phyloP scores from a whole-genome alignment of 306 rosid species.

The Cicer arietinum region DNA sequence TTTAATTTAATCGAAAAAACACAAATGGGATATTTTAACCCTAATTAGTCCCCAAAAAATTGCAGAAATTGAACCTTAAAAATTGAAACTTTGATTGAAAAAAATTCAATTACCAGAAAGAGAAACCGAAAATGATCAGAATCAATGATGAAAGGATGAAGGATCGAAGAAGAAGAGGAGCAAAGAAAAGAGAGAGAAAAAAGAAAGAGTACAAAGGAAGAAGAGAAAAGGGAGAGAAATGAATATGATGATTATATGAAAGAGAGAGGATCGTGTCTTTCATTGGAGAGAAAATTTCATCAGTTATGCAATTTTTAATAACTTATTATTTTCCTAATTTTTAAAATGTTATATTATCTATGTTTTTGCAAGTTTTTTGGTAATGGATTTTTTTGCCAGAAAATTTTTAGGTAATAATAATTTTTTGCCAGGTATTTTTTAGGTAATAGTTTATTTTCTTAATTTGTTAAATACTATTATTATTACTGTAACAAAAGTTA shows the following conservation, averaged over 20 bases:
- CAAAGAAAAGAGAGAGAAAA: constrained; percentile 47
- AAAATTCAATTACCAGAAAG: constrained; percentile 36
- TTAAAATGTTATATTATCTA: not conserved
- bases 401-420: not conserved
- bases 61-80: constrained; percentile 34
- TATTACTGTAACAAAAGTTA: not conserved
- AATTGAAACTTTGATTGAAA: not conserved
- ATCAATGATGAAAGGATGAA: constrained; percentile 49
- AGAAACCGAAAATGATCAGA: constrained; percentile 49
- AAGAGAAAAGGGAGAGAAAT: constrained; percentile 49
- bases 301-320: constrained; percentile 1
- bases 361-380: not conserved
- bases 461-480: not conserved
- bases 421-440: no score
- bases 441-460: not conserved
- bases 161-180: constrained; percentile 42
- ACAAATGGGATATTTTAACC: constrained; percentile 41
- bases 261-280: constrained; percentile 54
- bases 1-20: constrained; percentile 40
- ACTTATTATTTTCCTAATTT: not conserved
- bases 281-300: constrained; percentile 48
- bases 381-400: not conserved
- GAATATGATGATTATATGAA: constrained; percentile 27
- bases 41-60: constrained; percentile 39
- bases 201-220: constrained; percentile 40